Evolutionary conservation across 345 rosid species (phyloP).

Genomic region (Euphorbia lathyris): DNA sequence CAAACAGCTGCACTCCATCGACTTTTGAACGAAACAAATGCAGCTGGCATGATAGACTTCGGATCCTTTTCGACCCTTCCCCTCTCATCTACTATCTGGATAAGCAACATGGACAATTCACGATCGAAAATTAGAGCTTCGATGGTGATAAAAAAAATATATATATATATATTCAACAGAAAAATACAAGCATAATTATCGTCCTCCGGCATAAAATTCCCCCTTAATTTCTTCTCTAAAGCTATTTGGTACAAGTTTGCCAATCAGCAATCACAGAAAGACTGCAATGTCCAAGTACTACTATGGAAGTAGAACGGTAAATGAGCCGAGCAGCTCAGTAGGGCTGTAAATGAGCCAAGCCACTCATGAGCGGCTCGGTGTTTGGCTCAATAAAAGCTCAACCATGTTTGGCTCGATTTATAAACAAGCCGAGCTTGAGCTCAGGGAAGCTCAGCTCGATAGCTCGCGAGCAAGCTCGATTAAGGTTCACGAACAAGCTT

Average conservation of each 20-base stretch:
- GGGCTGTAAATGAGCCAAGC: no score
- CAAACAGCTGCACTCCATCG: constrained; percentile 98
- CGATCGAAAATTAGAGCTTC: constrained; percentile 5
- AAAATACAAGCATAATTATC: not conserved
- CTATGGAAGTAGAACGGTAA: no score
- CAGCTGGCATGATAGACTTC: constrained; percentile 77
- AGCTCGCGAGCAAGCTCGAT: no score
- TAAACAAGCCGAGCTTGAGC: no score
- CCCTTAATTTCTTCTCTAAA: not conserved
- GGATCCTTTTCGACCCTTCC: constrained; percentile 60
- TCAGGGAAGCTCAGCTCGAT: no score
- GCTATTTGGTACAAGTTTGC: not conserved
- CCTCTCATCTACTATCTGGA: constrained; percentile 69
- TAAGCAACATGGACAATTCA: constrained; percentile 16
- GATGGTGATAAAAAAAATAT: not conserved
- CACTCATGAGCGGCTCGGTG: no score
- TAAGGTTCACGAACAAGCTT: no score
- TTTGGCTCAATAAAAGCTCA: no score
- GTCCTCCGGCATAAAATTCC: not conserved
- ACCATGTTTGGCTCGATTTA: no score
- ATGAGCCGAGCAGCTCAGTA: no score
- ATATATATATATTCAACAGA: not conserved
- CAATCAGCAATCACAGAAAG: not conserved
- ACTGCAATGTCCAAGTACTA: no score
- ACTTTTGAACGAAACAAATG: constrained; percentile 90